Evolutionary conservation across 371 early-diverging fungal species (phyloP).

Genomic region (Mortierella sp.): DNA sequence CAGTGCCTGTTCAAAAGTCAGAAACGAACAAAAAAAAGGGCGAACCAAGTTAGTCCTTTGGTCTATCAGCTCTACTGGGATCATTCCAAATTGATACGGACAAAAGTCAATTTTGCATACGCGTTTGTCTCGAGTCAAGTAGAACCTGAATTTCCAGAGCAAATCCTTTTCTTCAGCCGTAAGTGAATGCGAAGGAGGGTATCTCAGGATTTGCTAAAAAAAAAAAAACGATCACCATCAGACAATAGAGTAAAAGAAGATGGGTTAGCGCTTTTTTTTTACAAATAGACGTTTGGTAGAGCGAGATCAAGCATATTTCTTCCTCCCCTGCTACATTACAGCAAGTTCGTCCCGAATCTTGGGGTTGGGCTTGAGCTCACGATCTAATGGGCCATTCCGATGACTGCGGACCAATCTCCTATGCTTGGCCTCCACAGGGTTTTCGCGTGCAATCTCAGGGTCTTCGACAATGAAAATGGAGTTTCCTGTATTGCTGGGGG

Average conservation of each 20-base stretch:
- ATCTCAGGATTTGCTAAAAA: constrained; percentile 83
- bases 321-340: constrained; percentile 59
- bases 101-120: constrained; percentile 51
- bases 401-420: constrained; percentile 91
- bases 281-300: not conserved
- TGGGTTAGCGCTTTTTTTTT: not conserved
- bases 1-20: constrained; percentile 68
- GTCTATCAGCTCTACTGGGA: not conserved
- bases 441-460: constrained; percentile 81
- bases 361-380: constrained; percentile 95
- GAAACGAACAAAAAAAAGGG: not conserved
- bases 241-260: not conserved
- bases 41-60: not conserved
- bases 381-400: constrained; percentile 89
- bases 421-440: constrained; percentile 97
- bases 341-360: constrained; percentile 93
- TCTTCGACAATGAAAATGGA: constrained; percentile 65
- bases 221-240: not conserved
- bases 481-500: constrained; percentile 20
- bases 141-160: constrained; percentile 97
- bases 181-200: constrained; percentile 88
- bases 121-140: constrained; percentile 89
- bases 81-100: not conserved
- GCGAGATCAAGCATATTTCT: not conserved
- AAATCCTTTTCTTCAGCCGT: constrained; percentile 91